Evolutionary conservation across 139 green algal genomes (phyloP), one percentile per base, ranked within the genome.

Genomic region (Coelastrella sp.): DNA sequence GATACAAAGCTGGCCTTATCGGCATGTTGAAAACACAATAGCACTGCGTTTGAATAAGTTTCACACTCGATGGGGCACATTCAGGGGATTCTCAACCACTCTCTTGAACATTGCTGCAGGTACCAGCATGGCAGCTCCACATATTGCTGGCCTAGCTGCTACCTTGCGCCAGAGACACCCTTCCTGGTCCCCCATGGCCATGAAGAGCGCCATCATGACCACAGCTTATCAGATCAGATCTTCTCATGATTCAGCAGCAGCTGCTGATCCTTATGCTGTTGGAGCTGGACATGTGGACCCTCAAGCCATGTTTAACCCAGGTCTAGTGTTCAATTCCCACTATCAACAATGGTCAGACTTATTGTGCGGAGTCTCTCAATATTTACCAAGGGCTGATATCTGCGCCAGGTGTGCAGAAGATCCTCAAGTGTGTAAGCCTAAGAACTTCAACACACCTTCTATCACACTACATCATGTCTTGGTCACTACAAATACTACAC

Each of bases 281-380:
- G 72, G 72, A 43, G 43, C 72, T 23, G 72, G 72, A 0, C 72
- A 80, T 43, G 45, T 80, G n/a, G 45, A 66, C 72, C 41, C 72
- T 13, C 7, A 11, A 4, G 8, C 41, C 3, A 34, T 53, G n/a
- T 40, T 80, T 3, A 66, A 64, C 72, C 40, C 69, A 35, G 69
- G 69, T 37, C 27, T 79, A 35, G 72, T 80, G 43, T 64, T 80
- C 21, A 40, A 63, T 4, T 41, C 45, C 0, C 11, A 23, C 2
- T 30, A 60, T 30, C 21, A 25, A 13, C 45, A 80, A 2, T 80
- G 41, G 41, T 5, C 5, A 6, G 27, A 27, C 25, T 80, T 80
- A 19, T 2, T 66, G 17, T 80, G 72, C 37, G 45, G 72, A 51
- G 35, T 30, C 8, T 27, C 43, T 15, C 25, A 35, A 35, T 9